Base-by-base conservation (phyloP, 2,329 filamentous ascomycete species). In the Mariannaea elegans region DNA sequence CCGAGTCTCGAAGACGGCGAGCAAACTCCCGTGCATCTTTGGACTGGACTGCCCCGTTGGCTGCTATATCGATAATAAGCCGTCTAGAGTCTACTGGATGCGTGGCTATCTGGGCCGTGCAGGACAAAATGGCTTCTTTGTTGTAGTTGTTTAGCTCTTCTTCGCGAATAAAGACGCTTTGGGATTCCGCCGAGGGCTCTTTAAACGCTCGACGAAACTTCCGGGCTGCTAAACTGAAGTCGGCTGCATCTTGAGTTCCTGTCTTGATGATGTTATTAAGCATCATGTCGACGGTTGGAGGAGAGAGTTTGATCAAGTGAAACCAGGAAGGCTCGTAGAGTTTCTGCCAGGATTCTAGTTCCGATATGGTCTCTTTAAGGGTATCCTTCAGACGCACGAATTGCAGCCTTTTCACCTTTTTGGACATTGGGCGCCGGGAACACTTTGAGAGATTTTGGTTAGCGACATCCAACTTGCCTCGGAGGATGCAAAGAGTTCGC, bases 281-380 rank as follows among this genome's bases (percentile, higher is more conserved):
- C 8, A 23, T 31, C 12, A 14, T 36, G 19, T 50, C 38, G 18
- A 57, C 27, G 21, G 36, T 36, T 2, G 29, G 46, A 32, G 36
- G 45, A 36, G 54, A 36, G 34, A 45, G 36, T 38, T 57, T 56
- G 49, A 54, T 46, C 13, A 59, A 19, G 0, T 54, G 23, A 34
- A 59, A 62, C 59, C 59, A 62, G 2, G 34, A 55, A 4, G 55
- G 59, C n/a, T 62, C 56, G 4, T 42, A 62, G 14, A 34, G 51
- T 21, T 46, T 48, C 31, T 55, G 38, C 56, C 59, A 62, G 12
- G 38, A 55, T 29, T 56, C 50, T 6, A 62, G 21, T 14, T 44
- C 55, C 9, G 27, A 18, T n/a, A 59, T 54, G n/a, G 56, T 23
- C 18, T 45, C 39, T 21, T 42, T 21, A n/a, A 42, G 39, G 19